These are phyloP conservation scores for Aspergillus bertholletiae DNA, from an alignment of 495 filamentous ascomycete genomes.

Conservation along the genomic window DNA sequence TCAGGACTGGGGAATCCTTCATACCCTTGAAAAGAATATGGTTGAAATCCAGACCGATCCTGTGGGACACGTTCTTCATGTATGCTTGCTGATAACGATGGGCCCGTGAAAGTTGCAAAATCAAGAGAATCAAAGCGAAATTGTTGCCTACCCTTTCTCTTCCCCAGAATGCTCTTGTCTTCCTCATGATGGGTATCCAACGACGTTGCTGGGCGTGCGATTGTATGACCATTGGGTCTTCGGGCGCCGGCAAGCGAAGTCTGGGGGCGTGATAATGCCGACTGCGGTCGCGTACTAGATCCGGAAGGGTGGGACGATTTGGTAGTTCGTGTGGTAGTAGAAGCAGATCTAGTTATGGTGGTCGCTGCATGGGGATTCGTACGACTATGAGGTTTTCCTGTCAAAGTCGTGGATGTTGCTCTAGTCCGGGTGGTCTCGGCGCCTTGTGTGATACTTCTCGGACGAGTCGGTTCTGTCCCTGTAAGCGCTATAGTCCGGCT, in stretches of 20 bases:
- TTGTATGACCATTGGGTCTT: slow-evolving; percentile 40
- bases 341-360: slow-evolving; percentile 39
- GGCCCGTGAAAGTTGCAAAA: slow-evolving; percentile 19
- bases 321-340: slow-evolving; percentile 48
- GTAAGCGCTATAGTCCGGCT: slow-evolving; percentile 7
- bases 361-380: slow-evolving; percentile 42
- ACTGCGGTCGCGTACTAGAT: slow-evolving; percentile 45
- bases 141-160: slow-evolving; percentile 67
- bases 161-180: slow-evolving; percentile 45
- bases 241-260: slow-evolving; percentile 40
- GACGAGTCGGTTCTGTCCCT: slow-evolving; percentile 59
- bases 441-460: slow-evolving; percentile 48
- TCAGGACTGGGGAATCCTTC: slow-evolving; percentile 6
- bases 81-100: slow-evolving; percentile 18
- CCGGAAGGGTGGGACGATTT: slow-evolving; percentile 54
- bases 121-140: slow-evolving; percentile 27
- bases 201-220: slow-evolving; percentile 56
- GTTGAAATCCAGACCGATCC: too few species aligned
- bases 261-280: slow-evolving; percentile 43
- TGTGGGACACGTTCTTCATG: slow-evolving; percentile 13
- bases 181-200: slow-evolving; percentile 53
- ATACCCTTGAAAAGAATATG: background rate
- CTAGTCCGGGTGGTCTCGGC: slow-evolving; percentile 34
- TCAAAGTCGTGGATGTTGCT: slow-evolving; percentile 25
- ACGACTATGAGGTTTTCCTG: slow-evolving; percentile 34